Percentiles rank a stretch among this genome's conserved stretches.
phyloP scores from a whole-genome alignment of 2,329 filamentous ascomycete species.

The Thermoascus crustaceus region DNA sequence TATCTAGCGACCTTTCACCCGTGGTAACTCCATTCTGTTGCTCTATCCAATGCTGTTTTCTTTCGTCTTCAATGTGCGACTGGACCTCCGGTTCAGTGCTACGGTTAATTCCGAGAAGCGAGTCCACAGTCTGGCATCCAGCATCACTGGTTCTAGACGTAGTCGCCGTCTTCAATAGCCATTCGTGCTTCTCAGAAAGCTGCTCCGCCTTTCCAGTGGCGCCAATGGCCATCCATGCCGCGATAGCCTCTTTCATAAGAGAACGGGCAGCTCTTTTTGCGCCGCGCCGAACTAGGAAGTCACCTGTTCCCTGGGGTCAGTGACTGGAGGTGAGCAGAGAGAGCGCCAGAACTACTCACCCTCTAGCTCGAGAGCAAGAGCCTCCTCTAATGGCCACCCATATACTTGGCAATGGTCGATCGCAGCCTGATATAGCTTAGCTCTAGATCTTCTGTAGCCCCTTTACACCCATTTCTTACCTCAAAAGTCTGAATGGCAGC shows the following conservation, averaged over 20 bases:
- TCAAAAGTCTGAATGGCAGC: slow-evolving; percentile 37
- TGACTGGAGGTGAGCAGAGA: not conserved
- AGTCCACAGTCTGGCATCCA: slow-evolving; percentile 49
- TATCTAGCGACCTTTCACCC: slow-evolving; percentile 33
- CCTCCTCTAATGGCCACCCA: slow-evolving; percentile 52
- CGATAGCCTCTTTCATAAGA: slow-evolving; percentile 50
- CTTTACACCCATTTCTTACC: slow-evolving; percentile 13
- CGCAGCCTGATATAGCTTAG: slow-evolving; percentile 43
- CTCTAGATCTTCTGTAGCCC: not conserved
- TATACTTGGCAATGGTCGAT: slow-evolving; percentile 54
- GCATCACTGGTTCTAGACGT: slow-evolving; percentile 46
- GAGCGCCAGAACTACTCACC: slow-evolving; percentile 21
- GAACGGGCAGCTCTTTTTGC: slow-evolving; percentile 51
- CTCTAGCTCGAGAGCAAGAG: slow-evolving; percentile 53
- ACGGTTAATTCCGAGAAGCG: slow-evolving; percentile 36
- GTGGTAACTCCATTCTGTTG: slow-evolving; percentile 31
- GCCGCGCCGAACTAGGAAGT: slow-evolving; percentile 49
- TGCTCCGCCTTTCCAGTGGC: slow-evolving; percentile 53
- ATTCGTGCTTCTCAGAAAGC: slow-evolving; percentile 51
- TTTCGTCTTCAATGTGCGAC: slow-evolving; percentile 29
- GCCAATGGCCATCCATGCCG: slow-evolving; percentile 51
- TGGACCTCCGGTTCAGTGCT: slow-evolving; percentile 23
- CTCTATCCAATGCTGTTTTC: slow-evolving; percentile 36
- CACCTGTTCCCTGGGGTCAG: slow-evolving; percentile 21
- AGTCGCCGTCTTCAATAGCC: slow-evolving; percentile 49